A percentile compares a stretch with the other conserved stretches of the same genome.
phyloP scores from a whole-genome alignment of 176 grass and related monocot species.

The Elaeis guineensis region DNA sequence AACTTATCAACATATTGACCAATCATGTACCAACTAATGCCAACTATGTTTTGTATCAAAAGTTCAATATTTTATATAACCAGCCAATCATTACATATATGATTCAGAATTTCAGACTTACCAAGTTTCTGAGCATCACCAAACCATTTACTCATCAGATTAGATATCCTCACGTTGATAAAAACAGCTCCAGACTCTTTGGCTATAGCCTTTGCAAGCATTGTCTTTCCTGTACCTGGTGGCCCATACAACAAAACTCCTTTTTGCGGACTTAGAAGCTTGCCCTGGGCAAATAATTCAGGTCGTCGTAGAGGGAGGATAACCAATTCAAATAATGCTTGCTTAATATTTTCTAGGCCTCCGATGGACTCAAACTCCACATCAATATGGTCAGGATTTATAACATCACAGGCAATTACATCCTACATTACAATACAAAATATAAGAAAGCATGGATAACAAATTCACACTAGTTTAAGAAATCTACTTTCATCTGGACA shows the following conservation, averaged over 20 bases:
- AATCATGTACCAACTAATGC: no score
- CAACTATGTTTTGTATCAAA: no score
- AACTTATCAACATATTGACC: no score
- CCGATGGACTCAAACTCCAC: conserved; percentile 81
- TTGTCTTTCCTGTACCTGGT: conserved; percentile 88
- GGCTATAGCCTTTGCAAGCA: conserved; percentile 94
- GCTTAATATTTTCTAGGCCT: conserved; percentile 71
- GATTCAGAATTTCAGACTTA: conserved; percentile 26
- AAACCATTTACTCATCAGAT: conserved; percentile 99
- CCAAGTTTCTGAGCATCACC: conserved; percentile 96
- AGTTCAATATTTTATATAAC: no score
- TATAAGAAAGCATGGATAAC: background rate
- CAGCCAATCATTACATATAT: background rate
- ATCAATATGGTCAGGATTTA: conserved; percentile 89
- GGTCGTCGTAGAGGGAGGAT: conserved; percentile 88
- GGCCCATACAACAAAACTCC: conserved; percentile 87
- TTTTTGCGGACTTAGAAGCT: conserved; percentile 92
- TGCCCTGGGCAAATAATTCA: conserved; percentile 64
- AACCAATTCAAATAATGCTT: conserved; percentile 77
- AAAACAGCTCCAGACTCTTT: conserved; percentile 91
- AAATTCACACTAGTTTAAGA: background rate
- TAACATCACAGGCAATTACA: conserved; percentile 92
- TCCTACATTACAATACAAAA: conserved; percentile 33
- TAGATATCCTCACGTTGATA: conserved; percentile 93
- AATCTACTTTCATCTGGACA: no score